phyloP scores from a whole-genome alignment of 2,329 filamentous ascomycete genomes.

The Dothideomycetes sp. region DNA sequence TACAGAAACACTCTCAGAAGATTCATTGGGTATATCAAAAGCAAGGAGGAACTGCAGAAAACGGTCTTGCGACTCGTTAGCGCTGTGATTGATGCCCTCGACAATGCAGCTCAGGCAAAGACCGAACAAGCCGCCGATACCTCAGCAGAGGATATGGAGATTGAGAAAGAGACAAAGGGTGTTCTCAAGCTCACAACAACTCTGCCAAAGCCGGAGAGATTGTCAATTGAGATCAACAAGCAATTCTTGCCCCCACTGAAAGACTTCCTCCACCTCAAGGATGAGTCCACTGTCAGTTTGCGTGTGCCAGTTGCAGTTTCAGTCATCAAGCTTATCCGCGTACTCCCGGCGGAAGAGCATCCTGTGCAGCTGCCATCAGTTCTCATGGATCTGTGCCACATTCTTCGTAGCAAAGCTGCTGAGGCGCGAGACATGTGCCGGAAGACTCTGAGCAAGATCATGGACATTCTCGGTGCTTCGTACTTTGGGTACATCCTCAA shows the following conservation, averaged over 20 bases:
- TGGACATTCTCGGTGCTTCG: constrained; percentile 64
- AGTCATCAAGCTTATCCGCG: constrained; percentile 72
- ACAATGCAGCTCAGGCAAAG: constrained; percentile 16
- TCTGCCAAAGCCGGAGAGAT: constrained; percentile 30
- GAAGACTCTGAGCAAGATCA: constrained; percentile 76
- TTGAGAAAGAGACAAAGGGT: not conserved
- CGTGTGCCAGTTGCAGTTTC: constrained; percentile 85
- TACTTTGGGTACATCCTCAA: constrained; percentile 92
- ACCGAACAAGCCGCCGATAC: not conserved
- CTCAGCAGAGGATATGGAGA: constrained; percentile 3
- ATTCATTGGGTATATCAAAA: constrained; percentile 71
- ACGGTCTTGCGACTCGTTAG: constrained; percentile 73
- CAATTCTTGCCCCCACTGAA: constrained; percentile 69
- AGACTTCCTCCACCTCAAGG: constrained; percentile 85
- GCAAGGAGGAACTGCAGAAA: constrained; percentile 75
- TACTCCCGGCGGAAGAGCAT: constrained; percentile 65
- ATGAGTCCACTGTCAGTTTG: constrained; percentile 86
- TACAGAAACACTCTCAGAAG: constrained; percentile 75
- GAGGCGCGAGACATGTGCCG: constrained; percentile 86
- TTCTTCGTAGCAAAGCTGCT: constrained; percentile 77
- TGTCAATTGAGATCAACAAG: constrained; percentile 53
- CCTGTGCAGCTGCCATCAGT: constrained; percentile 67
- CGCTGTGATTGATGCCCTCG: constrained; percentile 68
- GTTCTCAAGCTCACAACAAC: constrained; percentile 31
- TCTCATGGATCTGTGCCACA: constrained; percentile 84